These are phyloP conservation scores for Colletotrichum tamarilloi DNA, from an alignment of 2,329 filamentous ascomycete genomes.

Conservation along the genomic window DNA sequence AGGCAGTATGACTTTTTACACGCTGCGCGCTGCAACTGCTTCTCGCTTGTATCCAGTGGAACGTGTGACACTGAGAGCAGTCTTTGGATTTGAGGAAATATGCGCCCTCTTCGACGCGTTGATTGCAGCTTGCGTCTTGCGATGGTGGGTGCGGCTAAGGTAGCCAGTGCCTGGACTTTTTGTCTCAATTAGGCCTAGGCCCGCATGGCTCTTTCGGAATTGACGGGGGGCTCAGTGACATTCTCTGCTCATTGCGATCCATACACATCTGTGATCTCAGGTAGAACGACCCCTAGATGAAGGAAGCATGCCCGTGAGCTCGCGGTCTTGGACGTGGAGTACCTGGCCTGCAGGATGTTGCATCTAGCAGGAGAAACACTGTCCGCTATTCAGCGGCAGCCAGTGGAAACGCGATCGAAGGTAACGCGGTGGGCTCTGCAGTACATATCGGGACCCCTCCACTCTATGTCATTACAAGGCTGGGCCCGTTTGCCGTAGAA, in stretches of 20 bases:
- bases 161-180: background rate
- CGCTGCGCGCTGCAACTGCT: background rate
- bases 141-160: no score
- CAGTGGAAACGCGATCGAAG: background rate
- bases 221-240: background rate
- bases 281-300: background rate
- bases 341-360: background rate
- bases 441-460: background rate
- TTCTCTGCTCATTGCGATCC: background rate
- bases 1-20: background rate
- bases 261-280: background rate
- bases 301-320: background rate
- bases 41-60: background rate
- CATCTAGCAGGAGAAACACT: conserved; percentile 3
- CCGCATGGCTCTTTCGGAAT: background rate
- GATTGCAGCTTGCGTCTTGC: background rate
- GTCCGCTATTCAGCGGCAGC: background rate
- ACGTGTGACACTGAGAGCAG: background rate
- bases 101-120: background rate
- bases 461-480: background rate
- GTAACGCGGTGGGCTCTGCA: conserved; percentile 11
- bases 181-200: background rate
- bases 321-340: background rate
- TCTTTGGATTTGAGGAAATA: background rate
- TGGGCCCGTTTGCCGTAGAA: background rate